Percentiles rank a stretch among this genome's conserved stretches.
Evolutionary conservation across 768 basidiomycete genomes (phyloP).

Genomic region (Lepiota venenata): DNA sequence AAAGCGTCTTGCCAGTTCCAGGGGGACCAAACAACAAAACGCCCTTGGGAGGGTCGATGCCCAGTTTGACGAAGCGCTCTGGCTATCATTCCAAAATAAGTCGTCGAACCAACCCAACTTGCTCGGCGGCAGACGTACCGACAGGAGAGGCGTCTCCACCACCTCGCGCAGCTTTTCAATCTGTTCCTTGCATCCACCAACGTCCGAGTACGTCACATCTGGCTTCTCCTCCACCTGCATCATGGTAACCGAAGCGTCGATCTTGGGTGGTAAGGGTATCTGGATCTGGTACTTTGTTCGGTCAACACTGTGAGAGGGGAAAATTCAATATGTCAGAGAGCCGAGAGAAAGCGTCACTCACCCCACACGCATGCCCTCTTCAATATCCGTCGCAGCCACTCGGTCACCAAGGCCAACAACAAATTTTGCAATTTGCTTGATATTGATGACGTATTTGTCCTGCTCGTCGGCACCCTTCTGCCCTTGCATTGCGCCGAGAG

Average conservation of each 20-base stretch:
- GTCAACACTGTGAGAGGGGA: conserved; percentile 63
- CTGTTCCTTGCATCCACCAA: conserved; percentile 99
- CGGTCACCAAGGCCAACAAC: conserved; percentile 96
- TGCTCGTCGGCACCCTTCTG: conserved; percentile 98
- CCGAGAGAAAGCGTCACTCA: conserved; percentile 36
- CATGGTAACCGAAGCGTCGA: conserved; percentile 99
- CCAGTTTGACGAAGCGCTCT: conserved; percentile 97
- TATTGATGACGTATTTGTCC: conserved; percentile 99
- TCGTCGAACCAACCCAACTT: not conserved
- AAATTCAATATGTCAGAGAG: not conserved
- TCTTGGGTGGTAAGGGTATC: conserved; percentile 97
- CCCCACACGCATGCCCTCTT: conserved; percentile 99
- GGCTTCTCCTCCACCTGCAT: conserved; percentile 99
- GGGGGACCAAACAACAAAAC: conserved; percentile 95
- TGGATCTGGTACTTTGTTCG: conserved; percentile 98
- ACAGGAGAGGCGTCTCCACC: conserved; percentile 92
- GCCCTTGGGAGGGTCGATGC: conserved; percentile 98
- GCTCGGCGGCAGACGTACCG: conserved; percentile 48
- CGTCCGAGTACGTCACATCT: conserved; percentile 95
- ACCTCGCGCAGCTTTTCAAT: conserved; percentile 99
- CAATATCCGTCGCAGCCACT: conserved; percentile 96
- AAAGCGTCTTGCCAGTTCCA: conserved; percentile 98
- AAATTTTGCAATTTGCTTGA: conserved; percentile 99
- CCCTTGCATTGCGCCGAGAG: conserved; percentile 72
- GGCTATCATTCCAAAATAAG: conserved; percentile 57